These are phyloP conservation scores for Boletus pseudo-olivaceus DNA, from an alignment of 768 basidiomycete species.

Conservation along the genomic window DNA sequence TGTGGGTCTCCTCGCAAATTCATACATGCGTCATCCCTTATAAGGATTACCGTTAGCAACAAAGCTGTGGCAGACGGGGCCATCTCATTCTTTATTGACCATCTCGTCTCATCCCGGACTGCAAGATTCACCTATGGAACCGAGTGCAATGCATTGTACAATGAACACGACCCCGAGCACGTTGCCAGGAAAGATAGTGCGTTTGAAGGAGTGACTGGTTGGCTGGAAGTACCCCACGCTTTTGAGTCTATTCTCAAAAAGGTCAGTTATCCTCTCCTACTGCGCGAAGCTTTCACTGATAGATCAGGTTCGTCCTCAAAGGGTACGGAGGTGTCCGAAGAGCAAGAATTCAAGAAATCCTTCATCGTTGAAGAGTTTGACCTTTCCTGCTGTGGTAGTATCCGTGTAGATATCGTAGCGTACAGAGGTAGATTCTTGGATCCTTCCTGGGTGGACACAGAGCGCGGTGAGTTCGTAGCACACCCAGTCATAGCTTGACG, in stretches of 20 bases:
- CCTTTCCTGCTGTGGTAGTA: slow-evolving; percentile 10
- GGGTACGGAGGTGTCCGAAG: slow-evolving; percentile 13
- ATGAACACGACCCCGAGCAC: slow-evolving; percentile 8
- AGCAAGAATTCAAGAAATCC: slow-evolving; percentile 14
- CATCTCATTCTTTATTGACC: slow-evolving; percentile 10
- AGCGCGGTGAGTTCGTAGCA: slow-evolving; percentile 5
- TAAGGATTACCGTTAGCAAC: slow-evolving; percentile 1
- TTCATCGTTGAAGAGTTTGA: slow-evolving; percentile 15
- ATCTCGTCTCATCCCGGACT: slow-evolving; percentile 8
- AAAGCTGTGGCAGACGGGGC: slow-evolving; percentile 16
- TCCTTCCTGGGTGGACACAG: slow-evolving; percentile 6
- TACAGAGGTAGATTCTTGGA: slow-evolving; percentile 6
- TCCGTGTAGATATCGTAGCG: slow-evolving; percentile 15
- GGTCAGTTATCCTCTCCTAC: background rate
- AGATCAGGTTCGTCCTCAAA: background rate
- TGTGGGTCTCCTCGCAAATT: slow-evolving; percentile 2
- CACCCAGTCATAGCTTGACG: background rate
- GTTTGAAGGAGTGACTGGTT: slow-evolving; percentile 10
- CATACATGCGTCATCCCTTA: background rate
- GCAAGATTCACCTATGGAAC: slow-evolving; percentile 15
- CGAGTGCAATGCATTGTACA: slow-evolving; percentile 10
- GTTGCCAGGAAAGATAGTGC: background rate
- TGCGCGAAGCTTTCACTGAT: background rate
- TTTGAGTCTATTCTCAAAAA: slow-evolving; percentile 12
- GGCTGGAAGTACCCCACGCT: slow-evolving; percentile 6